A percentile compares a stretch with the other conserved stretches of the same genome.
These are phyloP conservation scores for Coniella lustricola DNA, from an alignment of 2,329 filamentous ascomycete species.

Conservation along the genomic window DNA sequence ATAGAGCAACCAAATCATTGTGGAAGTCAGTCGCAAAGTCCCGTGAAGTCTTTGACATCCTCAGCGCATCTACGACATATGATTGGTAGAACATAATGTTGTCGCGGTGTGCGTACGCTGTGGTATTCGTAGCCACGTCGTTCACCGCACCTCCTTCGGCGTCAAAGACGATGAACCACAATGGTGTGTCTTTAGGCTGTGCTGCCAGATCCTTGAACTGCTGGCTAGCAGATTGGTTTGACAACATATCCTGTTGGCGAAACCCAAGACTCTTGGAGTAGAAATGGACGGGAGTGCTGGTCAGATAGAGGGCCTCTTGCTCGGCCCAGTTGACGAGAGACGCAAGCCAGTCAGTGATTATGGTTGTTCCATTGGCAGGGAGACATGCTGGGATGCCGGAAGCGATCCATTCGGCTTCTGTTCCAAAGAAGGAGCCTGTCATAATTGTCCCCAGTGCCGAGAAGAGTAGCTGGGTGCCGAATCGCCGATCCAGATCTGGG, in stretches of 20 bases:
- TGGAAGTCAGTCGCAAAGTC: conserved; percentile 48
- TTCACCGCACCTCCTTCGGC: conserved; percentile 52
- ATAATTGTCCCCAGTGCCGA: conserved; percentile 48
- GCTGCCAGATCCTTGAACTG: conserved; percentile 49
- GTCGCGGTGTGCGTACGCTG: conserved; percentile 58
- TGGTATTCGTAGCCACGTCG: conserved; percentile 47
- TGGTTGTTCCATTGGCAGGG: conserved; percentile 36
- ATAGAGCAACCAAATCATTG: conserved; percentile 28
- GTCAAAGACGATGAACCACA: conserved; percentile 59
- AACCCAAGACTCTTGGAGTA: conserved; percentile 53
- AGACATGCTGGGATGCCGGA: conserved; percentile 42
- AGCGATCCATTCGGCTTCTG: conserved; percentile 45
- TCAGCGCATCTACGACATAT: conserved; percentile 46
- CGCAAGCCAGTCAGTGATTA: conserved; percentile 57
- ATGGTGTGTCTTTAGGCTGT: conserved; percentile 40
- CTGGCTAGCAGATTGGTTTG: conserved; percentile 35
- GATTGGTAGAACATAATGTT: conserved; percentile 58
- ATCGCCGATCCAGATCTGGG: conserved; percentile 48
- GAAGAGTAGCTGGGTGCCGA: conserved; percentile 50
- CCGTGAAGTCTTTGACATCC: conserved; percentile 37
- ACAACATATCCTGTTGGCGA: conserved; percentile 39
- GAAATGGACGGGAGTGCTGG: conserved; percentile 43
- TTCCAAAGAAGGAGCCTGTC: conserved; percentile 56
- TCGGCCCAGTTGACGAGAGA: conserved; percentile 47
- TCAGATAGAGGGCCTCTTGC: conserved; percentile 38